Evolutionary conservation across 352 stramenopile species (phyloP), one percentile per base, ranked within the genome.

Genomic region (Globisporangium paroecandrum): DNA sequence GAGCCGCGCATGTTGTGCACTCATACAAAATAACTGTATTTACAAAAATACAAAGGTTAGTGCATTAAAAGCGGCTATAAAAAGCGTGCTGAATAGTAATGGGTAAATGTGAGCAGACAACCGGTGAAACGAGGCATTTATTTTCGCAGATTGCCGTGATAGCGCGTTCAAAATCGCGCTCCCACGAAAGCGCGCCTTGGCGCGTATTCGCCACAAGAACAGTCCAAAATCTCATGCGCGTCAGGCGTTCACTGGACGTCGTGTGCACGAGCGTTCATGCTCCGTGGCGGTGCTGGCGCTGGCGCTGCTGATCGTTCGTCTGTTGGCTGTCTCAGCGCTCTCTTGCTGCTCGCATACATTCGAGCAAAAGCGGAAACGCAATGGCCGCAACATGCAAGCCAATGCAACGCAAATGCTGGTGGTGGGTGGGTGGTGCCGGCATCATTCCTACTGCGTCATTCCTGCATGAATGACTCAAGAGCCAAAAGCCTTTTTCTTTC

Each of bases 201-300:
- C n/a, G 47, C 20, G 47, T 27, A 55, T 55, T 55, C 49, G 6
- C 49, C 49, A 25, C 49, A 55, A 55, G 49, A 55, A 55, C 24
- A 27, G 15, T 25, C 49, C 49, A 25, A 55, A 55, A 47, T 47
- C 38, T 47, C 38, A 47, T 47, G 13, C 38, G 38, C 38, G 12
- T 13, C 13, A 20, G 38, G 13, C 4, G 12, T n/a, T 20, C 36
- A 43, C 36, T 43, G 36, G 36, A 43, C 36, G 9, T 43, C 25
- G 49, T 18, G 49, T 20, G 49, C 49, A 27, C 38, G 38, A 47
- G 38, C 38, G n/a, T 55, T 27, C 49, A 24, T 55, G 10, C 29
- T 8, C 8, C 9, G n/a, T 47, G 38, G 38, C 13, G 38, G 49
- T 55, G 49, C 20, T 55, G 49, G 20, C 13, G 49, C 36, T 43